Evolutionary conservation across 768 basidiomycete species (phyloP).

Genomic region (Tremella fuciformis): DNA sequence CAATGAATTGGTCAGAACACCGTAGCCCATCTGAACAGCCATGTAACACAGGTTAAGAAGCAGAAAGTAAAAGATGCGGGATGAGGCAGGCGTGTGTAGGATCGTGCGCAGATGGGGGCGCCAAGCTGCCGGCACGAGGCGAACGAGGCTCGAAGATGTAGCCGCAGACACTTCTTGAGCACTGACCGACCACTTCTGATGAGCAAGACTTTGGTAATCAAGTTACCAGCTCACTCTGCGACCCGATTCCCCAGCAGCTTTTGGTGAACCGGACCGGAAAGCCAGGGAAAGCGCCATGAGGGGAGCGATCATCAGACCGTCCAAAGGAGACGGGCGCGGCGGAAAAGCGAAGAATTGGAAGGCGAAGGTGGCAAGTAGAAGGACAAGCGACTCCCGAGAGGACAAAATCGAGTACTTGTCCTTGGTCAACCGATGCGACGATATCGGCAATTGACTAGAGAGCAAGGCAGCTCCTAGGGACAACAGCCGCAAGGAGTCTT

Average conservation of each 20-base stretch:
- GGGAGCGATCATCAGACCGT: constrained; percentile 30
- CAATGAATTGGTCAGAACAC: constrained; percentile 94
- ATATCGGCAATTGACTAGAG: constrained; percentile 24
- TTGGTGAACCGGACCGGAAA: neutral
- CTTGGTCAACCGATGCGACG: constrained; percentile 14
- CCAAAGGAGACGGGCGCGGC: constrained; percentile 24
- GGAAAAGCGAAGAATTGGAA: constrained; percentile 41
- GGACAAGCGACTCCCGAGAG: constrained; percentile 21
- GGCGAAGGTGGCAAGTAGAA: constrained; percentile 26
- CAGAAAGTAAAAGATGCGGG: constrained; percentile 95
- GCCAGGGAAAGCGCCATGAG: constrained; percentile 19
- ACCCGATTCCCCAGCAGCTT: neutral
- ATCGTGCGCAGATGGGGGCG: constrained; percentile 77
- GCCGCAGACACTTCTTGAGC: neutral
- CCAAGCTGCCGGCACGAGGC: constrained; percentile 43
- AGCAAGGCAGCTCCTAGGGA: constrained; percentile 22
- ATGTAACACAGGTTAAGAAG: constrained; percentile 92
- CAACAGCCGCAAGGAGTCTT: constrained; percentile 14
- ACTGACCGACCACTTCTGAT: neutral
- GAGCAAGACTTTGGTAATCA: neutral
- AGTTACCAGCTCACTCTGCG: neutral
- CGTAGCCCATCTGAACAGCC: constrained; percentile 83
- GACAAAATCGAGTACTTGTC: constrained; percentile 11
- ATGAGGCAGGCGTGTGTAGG: constrained; percentile 82
- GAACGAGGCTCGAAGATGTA: constrained; percentile 14